A percentile compares a stretch with the other conserved stretches of the same genome.
Evolutionary conservation across 352 stramenopile genomes (phyloP).

Genomic region (Pythium aphanidermatum): DNA sequence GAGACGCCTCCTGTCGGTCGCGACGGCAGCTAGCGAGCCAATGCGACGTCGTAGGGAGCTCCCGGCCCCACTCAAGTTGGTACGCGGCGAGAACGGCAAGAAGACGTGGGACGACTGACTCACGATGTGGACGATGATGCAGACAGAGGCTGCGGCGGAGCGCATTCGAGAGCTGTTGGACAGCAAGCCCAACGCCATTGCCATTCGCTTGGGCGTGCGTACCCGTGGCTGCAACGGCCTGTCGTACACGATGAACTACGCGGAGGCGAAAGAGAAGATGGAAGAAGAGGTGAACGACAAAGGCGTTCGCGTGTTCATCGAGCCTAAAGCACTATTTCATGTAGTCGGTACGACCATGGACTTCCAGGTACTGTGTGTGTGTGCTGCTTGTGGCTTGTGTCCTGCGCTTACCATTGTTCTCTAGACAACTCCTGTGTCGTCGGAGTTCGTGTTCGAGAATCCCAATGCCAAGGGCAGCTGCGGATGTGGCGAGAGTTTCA

Average conservation of each 20-base stretch:
- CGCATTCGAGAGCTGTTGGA: conserved; percentile 85
- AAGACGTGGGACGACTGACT: neutral
- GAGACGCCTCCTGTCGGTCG: conserved; percentile 29
- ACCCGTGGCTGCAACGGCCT: conserved; percentile 97
- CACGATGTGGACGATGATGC: neutral
- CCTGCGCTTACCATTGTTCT: neutral
- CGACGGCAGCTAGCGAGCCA: conserved; percentile 28
- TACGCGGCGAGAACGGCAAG: conserved; percentile 16
- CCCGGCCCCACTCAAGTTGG: conserved; percentile 67
- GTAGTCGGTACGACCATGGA: conserved; percentile 99
- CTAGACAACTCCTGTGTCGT: conserved; percentile 93
- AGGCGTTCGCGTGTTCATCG: conserved; percentile 96
- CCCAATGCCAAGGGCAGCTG: conserved; percentile 99
- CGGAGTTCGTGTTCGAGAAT: conserved; percentile 99
- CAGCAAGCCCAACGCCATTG: conserved; percentile 86
- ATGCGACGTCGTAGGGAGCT: conserved; percentile 61
- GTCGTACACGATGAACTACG: conserved; percentile 99
- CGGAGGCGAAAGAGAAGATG: conserved; percentile 90
- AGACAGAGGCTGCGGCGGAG: conserved; percentile 84
- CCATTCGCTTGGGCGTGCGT: conserved; percentile 95
- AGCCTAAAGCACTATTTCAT: conserved; percentile 98
- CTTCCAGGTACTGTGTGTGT: conserved; percentile 63
- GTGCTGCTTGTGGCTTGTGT: neutral
- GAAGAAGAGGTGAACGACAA: conserved; percentile 93
- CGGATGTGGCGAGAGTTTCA: conserved; percentile 99